Base-by-base conservation (phyloP, 768 basidiomycete species). In the Auriscalpium orientale region DNA sequence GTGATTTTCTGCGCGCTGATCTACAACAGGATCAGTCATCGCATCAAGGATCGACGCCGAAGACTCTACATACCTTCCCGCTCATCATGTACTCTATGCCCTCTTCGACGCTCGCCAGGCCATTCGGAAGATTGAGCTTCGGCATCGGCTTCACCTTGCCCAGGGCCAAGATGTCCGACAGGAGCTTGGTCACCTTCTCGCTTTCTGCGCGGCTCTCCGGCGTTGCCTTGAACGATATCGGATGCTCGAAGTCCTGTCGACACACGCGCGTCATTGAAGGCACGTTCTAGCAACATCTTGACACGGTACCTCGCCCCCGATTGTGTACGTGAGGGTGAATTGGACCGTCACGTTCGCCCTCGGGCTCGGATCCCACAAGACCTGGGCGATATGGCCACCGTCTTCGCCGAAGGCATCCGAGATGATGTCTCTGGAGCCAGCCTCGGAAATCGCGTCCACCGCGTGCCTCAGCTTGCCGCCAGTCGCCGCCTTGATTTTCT, bases 1-100 rank as follows among this genome's bases (percentile, higher is more conserved):
- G 67, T 68, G 36, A 68, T 53, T 58, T 72, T 71, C 58, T 66
- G 62, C 34, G 58, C 70, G 51, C 66, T 68, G 21, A 66, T 55
- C 62, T 63, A 35, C 8, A 22, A 28, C 13, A 11, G 38, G 9
- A 36, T 45, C 35, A 48, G 20, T 28, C 36, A 5, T 21, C 28
- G 3, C 16, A 33, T n/a, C 20, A 35, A 18, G 8, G 7, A 18
- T 6, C 8, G n/a, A 9, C 7, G 18, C 28, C 4, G 45, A 43
- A 28, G 4, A 7, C 28, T 7, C 28, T 28, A 7, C 28, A 36
- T 35, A 61, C 60, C 64, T 66, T 67, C 18, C 69, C 68, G 12
- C 66, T 62, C 46, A 52, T 58, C 67, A 71, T 65, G 47, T 61
- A 62, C 51, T 67, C 56, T 46, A 71, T 49, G 5, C 68, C 64